A percentile compares a stretch with the other conserved stretches of the same genome.
Conservation (phyloP, 176 grass and related monocot genomes). For the Aegilops bicornis region DNA sequence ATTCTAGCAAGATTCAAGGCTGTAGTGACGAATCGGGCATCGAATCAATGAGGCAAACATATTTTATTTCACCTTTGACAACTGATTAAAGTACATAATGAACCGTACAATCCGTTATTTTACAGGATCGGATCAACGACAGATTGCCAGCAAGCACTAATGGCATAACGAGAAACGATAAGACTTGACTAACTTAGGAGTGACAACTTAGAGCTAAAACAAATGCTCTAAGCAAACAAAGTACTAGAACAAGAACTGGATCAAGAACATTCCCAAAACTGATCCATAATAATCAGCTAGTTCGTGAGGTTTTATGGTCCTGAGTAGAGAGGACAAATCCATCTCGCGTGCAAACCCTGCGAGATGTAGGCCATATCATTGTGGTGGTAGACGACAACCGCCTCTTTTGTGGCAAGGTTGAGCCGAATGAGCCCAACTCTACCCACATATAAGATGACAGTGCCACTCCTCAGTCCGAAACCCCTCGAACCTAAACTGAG, state of each 20-base stretch:
- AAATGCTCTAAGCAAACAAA: background rate
- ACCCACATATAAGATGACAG: background rate
- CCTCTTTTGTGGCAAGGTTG: background rate
- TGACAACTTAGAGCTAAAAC: background rate
- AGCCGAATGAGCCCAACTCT: constrained; percentile 5
- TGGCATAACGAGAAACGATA: no score
- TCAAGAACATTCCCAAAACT: background rate
- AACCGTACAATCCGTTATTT: no score
- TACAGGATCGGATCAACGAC: no score
- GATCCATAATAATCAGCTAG: background rate
- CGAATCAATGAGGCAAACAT: no score
- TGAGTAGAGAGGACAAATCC: background rate
- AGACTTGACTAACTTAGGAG: no score
- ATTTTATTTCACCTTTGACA: no score
- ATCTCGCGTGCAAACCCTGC: constrained; percentile 9
- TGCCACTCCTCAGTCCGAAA: background rate
- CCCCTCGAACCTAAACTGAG: background rate
- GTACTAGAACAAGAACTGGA: background rate
- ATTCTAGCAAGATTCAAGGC: no score
- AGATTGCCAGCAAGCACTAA: no score
- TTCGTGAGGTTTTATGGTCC: background rate
- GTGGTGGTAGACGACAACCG: background rate
- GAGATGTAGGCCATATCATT: background rate
- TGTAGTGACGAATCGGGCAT: no score
- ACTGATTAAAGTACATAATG: no score